Evolutionary conservation across 2,329 filamentous ascomycete species (phyloP), one percentile per base, ranked within the genome.

Genomic region (Apiospora saccharicola): DNA sequence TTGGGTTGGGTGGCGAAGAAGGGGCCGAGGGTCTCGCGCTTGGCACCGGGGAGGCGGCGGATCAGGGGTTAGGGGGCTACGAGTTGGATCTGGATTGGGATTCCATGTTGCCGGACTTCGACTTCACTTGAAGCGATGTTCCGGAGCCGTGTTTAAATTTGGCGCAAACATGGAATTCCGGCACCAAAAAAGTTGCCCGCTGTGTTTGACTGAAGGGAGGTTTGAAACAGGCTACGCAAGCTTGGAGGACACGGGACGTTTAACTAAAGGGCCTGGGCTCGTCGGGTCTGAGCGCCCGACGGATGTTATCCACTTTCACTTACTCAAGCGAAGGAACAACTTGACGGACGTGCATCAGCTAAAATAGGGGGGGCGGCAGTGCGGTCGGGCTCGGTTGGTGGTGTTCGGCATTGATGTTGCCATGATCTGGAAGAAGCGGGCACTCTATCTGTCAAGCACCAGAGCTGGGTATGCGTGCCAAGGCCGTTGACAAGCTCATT

Each of bases 1-100:
- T 5, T 6, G 12, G 7, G n/a, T 51, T 19, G 4, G 47, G 8
- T 13, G 24, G 10, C 16, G 49, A 30, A 4, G 44, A 1, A 1
- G 46, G 2, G 22, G 19, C 3, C 3, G 46, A n/a, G 22, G 46
- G 7, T 7, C 19, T 2, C 6, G 19, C 6, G 19, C 2, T 30
- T 24, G 12, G 1, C 14, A 30, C n/a, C 16, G 53, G n/a, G 47
- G n/a, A 26, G n/a, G 49, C 8, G 5, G 24, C 3, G 16, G 53
- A 16, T 10, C 19, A 37, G 26, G 53, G 30, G 53, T 4, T 12
- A 4, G 77, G 76, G 67, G 73, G 69, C 26, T 78, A 72, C 49
- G 78, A 72, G 1, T 67, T 78, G 30, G 76, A 79, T 44, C 75
- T 80, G 10, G 76, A 77, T 70, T 71, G 79, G 5, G 77, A 80